Base-by-base conservation (phyloP, 768 basidiomycete genomes). In the Boletus tylopilopsis region DNA sequence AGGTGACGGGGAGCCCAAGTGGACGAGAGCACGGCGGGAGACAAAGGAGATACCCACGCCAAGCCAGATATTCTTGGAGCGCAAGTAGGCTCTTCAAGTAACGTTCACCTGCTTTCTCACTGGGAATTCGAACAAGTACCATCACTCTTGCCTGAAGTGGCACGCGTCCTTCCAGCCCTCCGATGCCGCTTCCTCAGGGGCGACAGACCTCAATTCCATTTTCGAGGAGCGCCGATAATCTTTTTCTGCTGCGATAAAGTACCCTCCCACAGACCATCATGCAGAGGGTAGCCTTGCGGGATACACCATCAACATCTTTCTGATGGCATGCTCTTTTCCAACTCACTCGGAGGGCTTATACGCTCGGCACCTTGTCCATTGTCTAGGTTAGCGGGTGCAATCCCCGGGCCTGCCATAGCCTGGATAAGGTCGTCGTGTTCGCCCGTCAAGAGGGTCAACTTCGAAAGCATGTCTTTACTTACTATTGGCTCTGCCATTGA, bases 231-330 rank as follows among this genome's bases (percentile, higher is more conserved):
- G 10, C 79, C 81, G 0, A 84, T 95, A n/a, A 0, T 61, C 73
- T 3, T 58, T 82, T 3, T 78, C 81, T 3, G 64, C 74, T 0
- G 74, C 73, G 1, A n/a, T n/a, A n/a, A n/a, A n/a, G 73, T 95
- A 3, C 93, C 92, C 2, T 85, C 89, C 0, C 85, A 93, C 68
- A 4, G 93, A 97, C 67, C 94, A 96, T 62, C 94, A 95, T 62
- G 85, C 92, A 0, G 84, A 90, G 47, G 74, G 76, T 6, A 69
- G 73, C 27, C 81, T 77, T 49, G 94, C 94, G 0, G 94, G 93
- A 0, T 96, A 96, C 68, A 94, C 90, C 0, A 71, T 95, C 2
- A 84, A 95, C 51, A 74, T 95, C 4, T 84, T 94, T 38, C 70
- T 88, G 34, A 75, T 94, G 9, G 81, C 84, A 4, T 73, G 90